These are phyloP conservation scores for Penicillium crystallinum DNA, from an alignment of 495 filamentous ascomycete species.

Conservation along the genomic window DNA sequence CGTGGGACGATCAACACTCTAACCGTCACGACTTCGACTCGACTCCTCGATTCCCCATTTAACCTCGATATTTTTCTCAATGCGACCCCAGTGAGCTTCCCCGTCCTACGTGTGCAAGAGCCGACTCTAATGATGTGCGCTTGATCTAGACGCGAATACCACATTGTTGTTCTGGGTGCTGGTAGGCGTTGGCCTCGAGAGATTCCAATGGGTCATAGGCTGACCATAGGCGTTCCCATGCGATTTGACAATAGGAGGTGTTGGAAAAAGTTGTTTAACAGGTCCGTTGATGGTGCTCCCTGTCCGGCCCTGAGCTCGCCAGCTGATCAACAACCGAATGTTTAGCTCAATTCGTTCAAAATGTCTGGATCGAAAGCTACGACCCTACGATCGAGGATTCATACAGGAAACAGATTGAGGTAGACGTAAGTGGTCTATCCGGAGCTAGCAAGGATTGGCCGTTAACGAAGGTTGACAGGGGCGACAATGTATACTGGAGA, in stretches of 20 bases:
- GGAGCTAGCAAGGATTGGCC: constrained; percentile 1
- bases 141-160: constrained; percentile 66
- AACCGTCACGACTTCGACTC: background rate
- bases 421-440: constrained; percentile 67
- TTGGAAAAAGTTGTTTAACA: constrained; percentile 97
- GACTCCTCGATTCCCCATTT: background rate
- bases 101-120: constrained; percentile 4
- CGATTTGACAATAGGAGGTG: constrained; percentile 60
- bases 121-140: constrained; percentile 21
- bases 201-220: constrained; percentile 4
- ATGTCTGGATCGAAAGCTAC: constrained; percentile 99
- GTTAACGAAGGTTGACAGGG: constrained; percentile 53
- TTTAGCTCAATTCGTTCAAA: constrained; percentile 95
- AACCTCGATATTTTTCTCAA: constrained; percentile 24
- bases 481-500: constrained; percentile 92
- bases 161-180: constrained; percentile 87
- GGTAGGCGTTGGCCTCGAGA: constrained; percentile 46
- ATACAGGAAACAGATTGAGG: constrained; percentile 87
- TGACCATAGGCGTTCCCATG: constrained; percentile 7
- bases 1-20: constrained; percentile 12
- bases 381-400: constrained; percentile 99
- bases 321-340: constrained; percentile 9
- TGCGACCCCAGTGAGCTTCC: constrained; percentile 51
- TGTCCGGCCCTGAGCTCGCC: constrained; percentile 3
- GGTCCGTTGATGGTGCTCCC: constrained; percentile 50